Conservation (phyloP, 129 eudicot species). For the Heracleum sosnowskyi region DNA sequence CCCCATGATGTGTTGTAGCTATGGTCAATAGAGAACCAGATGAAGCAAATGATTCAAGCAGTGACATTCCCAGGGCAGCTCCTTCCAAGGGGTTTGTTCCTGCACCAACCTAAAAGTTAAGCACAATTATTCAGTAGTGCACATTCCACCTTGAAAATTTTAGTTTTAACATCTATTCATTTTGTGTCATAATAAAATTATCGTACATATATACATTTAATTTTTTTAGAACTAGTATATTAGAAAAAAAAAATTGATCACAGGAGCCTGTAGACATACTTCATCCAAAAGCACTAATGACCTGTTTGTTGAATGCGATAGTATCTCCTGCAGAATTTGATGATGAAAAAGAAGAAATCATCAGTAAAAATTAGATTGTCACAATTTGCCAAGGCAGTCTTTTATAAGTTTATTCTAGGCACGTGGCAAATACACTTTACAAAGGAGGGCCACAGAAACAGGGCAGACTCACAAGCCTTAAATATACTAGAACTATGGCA, state of each 20-base stretch:
- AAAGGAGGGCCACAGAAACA: neutral
- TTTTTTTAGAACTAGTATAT: neutral
- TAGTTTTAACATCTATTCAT: conserved; percentile 1
- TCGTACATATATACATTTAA: too few relatives aligned
- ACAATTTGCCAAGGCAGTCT: neutral
- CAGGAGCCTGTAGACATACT: conserved; percentile 36
- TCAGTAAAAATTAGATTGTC: neutral
- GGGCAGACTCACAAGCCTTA: neutral
- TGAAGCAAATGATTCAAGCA: conserved; percentile 86
- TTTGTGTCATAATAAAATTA: neutral
- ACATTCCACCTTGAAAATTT: conserved; percentile 4
- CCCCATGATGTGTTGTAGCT: conserved; percentile 98
- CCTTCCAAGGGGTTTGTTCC: conserved; percentile 98
- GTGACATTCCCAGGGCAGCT: conserved; percentile 94
- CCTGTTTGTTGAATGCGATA: conserved; percentile 46
- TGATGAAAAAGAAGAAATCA: conserved; percentile 7
- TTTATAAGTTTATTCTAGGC: neutral
- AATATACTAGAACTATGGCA: neutral
- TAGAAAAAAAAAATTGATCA: neutral
- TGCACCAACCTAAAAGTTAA: conserved; percentile 74
- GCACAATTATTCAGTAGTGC: conserved; percentile 9
- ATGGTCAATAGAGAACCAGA: conserved; percentile 67
- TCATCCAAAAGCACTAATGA: conserved; percentile 94
- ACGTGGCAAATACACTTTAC: neutral
- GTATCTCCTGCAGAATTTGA: conserved; percentile 55